Evolutionary conservation across 208 protist species (phyloP).

Genomic region (Sergeia podlipaevii): DNA sequence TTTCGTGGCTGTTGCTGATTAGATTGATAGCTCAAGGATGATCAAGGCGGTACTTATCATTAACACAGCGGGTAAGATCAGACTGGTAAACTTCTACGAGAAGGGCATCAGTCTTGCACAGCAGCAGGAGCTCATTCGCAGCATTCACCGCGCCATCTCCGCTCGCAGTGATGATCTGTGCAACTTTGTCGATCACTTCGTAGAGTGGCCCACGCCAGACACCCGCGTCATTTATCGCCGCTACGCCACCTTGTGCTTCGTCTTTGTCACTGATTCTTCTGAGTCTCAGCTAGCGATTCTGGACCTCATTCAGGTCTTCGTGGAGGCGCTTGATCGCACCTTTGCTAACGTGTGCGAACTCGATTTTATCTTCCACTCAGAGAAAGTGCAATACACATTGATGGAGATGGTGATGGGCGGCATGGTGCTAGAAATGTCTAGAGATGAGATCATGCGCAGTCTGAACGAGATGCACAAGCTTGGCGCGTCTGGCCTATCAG

Average conservation of each 20-base stretch:
- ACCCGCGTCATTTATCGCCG: constrained; percentile 96
- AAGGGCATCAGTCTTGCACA: constrained; percentile 56
- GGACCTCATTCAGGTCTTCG: constrained; percentile 98
- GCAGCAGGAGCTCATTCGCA: constrained; percentile 90
- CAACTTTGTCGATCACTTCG: constrained; percentile 95
- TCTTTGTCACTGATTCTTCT: constrained; percentile 96
- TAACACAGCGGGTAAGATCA: constrained; percentile 97
- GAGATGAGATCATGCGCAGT: constrained; percentile 82
- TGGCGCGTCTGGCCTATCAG: constrained; percentile 12
- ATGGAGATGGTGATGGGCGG: constrained; percentile 98
- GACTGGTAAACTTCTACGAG: constrained; percentile 96
- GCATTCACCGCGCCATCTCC: constrained; percentile 89
- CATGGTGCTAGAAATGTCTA: constrained; percentile 97
- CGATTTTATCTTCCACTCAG: constrained; percentile 98
- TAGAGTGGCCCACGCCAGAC: constrained; percentile 91
- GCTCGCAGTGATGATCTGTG: constrained; percentile 93
- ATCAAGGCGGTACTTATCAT: constrained; percentile 97
- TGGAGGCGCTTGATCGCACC: constrained; percentile 95
- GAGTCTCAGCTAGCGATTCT: constrained; percentile 98
- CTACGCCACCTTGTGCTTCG: constrained; percentile 98
- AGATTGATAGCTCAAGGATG: too few species aligned
- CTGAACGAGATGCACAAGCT: constrained; percentile 58
- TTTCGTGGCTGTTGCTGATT: too few species aligned
- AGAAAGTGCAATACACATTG: constrained; percentile 96
- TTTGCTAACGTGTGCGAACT: constrained; percentile 99